Conservation (phyloP, 2,329 filamentous ascomycete genomes). For the Microcyclospora tardicrescens region DNA sequence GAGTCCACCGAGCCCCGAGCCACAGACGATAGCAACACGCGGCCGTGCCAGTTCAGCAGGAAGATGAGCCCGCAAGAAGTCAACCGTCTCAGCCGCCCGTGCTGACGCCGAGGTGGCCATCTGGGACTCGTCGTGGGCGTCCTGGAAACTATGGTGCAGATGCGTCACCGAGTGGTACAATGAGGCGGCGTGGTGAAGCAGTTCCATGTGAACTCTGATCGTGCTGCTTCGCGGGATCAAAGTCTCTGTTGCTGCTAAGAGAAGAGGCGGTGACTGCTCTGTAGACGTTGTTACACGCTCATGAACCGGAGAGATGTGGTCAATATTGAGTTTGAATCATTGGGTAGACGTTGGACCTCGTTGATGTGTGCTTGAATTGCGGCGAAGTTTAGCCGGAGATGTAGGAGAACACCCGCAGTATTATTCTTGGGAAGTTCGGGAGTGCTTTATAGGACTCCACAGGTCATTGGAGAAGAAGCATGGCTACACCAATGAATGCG, state of each 20-base stretch:
- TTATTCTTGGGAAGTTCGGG: too few relatives aligned
- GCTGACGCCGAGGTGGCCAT: conserved; percentile 23
- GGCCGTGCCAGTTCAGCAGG: conserved; percentile 39
- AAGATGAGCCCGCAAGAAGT: conserved; percentile 37
- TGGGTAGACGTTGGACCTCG: too few relatives aligned
- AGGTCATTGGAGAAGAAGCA: conserved; percentile 10
- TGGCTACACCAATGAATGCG: conserved; percentile 33
- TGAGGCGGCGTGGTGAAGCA: conserved; percentile 20
- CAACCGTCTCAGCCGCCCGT: conserved; percentile 37
- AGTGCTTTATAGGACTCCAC: too few relatives aligned
- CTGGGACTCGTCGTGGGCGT: conserved; percentile 20
- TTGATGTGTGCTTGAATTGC: too few relatives aligned
- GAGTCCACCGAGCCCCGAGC: conserved; percentile 50
- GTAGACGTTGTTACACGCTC: too few relatives aligned
- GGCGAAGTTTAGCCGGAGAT: too few relatives aligned
- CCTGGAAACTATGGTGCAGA: conserved; percentile 16
- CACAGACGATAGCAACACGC: conserved; percentile 50
- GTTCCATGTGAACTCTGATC: conserved; percentile 1
- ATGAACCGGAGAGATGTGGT: too few relatives aligned
- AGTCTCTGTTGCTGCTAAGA: too few relatives aligned
- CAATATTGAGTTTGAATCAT: too few relatives aligned
- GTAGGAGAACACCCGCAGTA: too few relatives aligned
- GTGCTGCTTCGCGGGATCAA: too few relatives aligned
- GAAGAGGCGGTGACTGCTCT: too few relatives aligned
- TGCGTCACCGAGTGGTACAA: conserved; percentile 22